A percentile compares a stretch with the other conserved stretches of the same genome.
These are phyloP conservation scores for Begonia fuchsioides DNA, from an alignment of 306 rosid species.

Conservation along the genomic window DNA sequence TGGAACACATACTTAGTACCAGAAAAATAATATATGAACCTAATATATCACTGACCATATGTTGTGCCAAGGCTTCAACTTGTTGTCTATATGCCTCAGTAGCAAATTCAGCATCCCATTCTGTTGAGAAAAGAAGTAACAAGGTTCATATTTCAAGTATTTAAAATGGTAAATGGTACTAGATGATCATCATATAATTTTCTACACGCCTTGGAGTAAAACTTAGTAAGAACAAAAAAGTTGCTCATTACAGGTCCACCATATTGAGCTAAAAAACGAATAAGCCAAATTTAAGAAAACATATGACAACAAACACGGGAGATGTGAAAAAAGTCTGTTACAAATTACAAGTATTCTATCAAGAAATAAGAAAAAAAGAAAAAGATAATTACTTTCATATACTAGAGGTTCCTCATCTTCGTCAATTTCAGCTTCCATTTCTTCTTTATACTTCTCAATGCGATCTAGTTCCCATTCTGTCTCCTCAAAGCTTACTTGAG, in stretches of 20 bases:
- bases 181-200: no score
- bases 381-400: conserved; percentile 70
- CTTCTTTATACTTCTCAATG: conserved; percentile 91
- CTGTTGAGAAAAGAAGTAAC: conserved; percentile 13
- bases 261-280: no score
- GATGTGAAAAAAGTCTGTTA: no score
- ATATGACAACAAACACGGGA: no score
- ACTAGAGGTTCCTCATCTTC: conserved; percentile 98
- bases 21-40: no score
- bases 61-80: conserved; percentile 91
- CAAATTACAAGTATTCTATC: conserved; percentile 3
- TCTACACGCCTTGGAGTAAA: no score
- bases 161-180: no score
- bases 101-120: conserved; percentile 98
- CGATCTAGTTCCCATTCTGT: conserved; percentile 98
- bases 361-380: not conserved
- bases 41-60: conserved; percentile 37
- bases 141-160: no score
- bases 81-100: conserved; percentile 95
- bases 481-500: conserved; percentile 84
- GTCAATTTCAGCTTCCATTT: conserved; percentile 98
- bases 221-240: no score
- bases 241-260: no score
- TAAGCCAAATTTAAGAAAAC: no score
- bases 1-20: no score